phyloP scores from a whole-genome alignment of 2,329 filamentous ascomycete genomes.

The Tolypocladium tropicale region DNA sequence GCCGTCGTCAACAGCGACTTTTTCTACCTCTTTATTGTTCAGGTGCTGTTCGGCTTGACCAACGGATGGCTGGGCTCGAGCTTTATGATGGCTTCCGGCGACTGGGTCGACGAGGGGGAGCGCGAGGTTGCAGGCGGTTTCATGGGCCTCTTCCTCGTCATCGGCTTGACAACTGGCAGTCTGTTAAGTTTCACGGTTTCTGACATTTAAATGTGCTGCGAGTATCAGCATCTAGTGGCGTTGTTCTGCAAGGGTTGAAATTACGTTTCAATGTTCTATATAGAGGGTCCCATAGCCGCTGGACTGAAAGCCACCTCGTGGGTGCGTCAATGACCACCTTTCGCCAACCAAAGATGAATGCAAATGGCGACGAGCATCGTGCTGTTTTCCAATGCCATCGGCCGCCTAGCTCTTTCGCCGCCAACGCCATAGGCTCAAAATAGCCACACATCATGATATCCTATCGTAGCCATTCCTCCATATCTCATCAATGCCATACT shows the following conservation, averaged over 20 bases:
- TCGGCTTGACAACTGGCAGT: constrained; percentile 75
- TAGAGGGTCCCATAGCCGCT: neutral
- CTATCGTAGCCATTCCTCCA: neutral
- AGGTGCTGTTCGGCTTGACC: constrained; percentile 71
- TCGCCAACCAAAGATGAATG: neutral
- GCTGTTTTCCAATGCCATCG: neutral
- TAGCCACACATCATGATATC: neutral
- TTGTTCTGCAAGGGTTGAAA: neutral
- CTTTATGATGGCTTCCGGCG: constrained; percentile 83
- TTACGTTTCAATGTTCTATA: neutral
- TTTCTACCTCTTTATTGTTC: constrained; percentile 79
- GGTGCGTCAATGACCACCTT: neutral
- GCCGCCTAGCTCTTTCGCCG: neutral
- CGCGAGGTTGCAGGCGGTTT: constrained; percentile 84
- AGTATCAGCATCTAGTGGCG: neutral
- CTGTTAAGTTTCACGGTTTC: constrained; percentile 73
- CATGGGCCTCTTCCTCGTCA: constrained; percentile 86
- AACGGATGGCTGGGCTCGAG: constrained; percentile 82
- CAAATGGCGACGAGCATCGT: neutral
- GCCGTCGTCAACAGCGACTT: constrained; percentile 68
- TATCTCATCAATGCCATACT: neutral
- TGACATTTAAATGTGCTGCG: constrained; percentile 13
- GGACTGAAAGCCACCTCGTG: neutral
- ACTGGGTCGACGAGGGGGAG: constrained; percentile 75
- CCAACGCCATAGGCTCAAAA: neutral